Conservation (phyloP, 768 basidiomycete genomes). For the Leccinum truebloodii region DNA sequence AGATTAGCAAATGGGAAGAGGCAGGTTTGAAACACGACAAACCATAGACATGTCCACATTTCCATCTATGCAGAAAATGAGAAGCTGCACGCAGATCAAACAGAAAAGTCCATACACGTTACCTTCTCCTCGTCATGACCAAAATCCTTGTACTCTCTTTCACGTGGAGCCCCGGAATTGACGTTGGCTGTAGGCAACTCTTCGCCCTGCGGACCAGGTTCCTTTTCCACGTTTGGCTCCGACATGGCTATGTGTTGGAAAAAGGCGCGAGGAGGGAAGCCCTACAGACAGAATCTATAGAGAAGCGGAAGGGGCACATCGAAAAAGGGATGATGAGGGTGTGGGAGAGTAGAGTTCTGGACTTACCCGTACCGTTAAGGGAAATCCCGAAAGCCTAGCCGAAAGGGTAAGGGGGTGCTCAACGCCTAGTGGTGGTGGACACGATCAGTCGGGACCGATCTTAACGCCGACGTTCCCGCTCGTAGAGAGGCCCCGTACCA, state of each 20-base stretch:
- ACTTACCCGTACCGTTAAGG: too few species aligned
- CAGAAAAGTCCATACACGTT: conserved; percentile 52
- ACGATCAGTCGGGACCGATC: too few species aligned
- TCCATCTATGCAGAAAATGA: conserved; percentile 54
- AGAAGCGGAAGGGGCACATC: conserved; percentile 8
- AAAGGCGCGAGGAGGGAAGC: conserved; percentile 35
- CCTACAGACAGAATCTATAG: conserved; percentile 34
- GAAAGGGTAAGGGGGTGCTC: too few species aligned
- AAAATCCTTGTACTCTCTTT: conserved; percentile 89
- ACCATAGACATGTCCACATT: conserved; percentile 86
- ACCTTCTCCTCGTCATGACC: conserved; percentile 69
- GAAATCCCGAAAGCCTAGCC: too few species aligned
- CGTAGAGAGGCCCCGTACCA: too few species aligned
- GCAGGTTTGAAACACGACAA: conserved; percentile 23
- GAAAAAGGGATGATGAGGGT: conserved; percentile 21
- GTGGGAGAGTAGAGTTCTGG: conserved; percentile 27
- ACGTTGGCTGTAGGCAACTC: conserved; percentile 38
- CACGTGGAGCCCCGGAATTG: conserved; percentile 44
- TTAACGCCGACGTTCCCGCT: too few species aligned
- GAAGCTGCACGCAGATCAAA: background rate
- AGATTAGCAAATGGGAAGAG: background rate
- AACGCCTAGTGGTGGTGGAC: too few species aligned
- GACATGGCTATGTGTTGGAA: conserved; percentile 49
- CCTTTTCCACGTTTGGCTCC: conserved; percentile 58
- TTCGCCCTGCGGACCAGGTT: conserved; percentile 59